These are phyloP conservation scores for Aquilaria yunnanensis DNA, from an alignment of 345 rosid species.

Conservation along the genomic window DNA sequence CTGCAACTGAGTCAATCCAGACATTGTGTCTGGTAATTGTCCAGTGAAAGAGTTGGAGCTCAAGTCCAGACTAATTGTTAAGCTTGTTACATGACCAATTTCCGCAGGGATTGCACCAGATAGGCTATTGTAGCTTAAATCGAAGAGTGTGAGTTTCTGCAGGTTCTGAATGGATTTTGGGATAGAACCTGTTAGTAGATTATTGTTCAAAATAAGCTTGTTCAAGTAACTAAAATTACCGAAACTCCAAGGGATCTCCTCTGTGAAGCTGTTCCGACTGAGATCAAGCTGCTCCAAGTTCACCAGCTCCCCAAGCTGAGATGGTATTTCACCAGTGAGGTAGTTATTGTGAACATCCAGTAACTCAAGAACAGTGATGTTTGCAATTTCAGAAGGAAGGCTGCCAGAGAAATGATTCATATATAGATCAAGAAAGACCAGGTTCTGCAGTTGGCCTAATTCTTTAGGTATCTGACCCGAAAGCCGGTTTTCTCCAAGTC, in stretches of 20 bases:
- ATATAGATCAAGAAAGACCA: slow-evolving; percentile 87
- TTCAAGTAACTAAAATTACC: slow-evolving; percentile 86
- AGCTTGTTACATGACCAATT: slow-evolving; percentile 69
- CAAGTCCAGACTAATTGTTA: slow-evolving; percentile 75
- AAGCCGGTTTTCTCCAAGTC: slow-evolving; percentile 92
- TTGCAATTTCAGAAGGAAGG: slow-evolving; percentile 69
- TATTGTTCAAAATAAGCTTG: slow-evolving; percentile 93
- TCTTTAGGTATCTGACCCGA: slow-evolving; percentile 81
- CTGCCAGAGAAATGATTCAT: slow-evolving; percentile 82
- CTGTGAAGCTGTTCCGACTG: slow-evolving; percentile 79
- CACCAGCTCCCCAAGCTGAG: slow-evolving; percentile 79
- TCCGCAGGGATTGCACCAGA: slow-evolving; percentile 68
- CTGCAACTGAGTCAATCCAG: slow-evolving; percentile 74
- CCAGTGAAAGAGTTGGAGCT: slow-evolving; percentile 69
- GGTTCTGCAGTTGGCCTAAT: slow-evolving; percentile 81
- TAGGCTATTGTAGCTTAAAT: slow-evolving; percentile 76
- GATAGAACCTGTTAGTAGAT: slow-evolving; percentile 63
- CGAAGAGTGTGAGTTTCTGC: slow-evolving; percentile 80
- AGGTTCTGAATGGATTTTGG: slow-evolving; percentile 56
- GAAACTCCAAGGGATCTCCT: slow-evolving; percentile 67
- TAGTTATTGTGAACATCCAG: slow-evolving; percentile 86
- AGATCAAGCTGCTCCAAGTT: slow-evolving; percentile 96
- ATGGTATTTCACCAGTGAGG: slow-evolving; percentile 71
- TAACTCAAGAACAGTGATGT: slow-evolving; percentile 76
- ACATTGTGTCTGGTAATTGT: slow-evolving; percentile 58